Evolutionary conservation across 169 alveolate genomes (phyloP), one percentile per base, ranked within the genome.

Genomic region (Cryptosporidium bovis): DNA sequence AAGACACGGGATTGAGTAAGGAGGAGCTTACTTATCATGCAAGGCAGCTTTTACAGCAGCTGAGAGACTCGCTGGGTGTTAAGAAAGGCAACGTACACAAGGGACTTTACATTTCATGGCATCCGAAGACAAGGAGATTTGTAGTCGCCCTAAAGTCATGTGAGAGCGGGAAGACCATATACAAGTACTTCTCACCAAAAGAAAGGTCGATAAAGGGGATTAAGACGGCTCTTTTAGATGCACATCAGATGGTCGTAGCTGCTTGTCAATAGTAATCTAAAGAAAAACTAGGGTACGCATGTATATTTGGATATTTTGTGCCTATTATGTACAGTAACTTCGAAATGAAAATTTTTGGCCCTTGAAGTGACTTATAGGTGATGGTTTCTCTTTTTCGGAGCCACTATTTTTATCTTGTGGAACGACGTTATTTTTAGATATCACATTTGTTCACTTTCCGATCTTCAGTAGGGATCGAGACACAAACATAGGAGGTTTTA

Each of bases 201-300:
- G 87, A 77, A 62, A 77, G 87, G 51, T 77, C 87, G 7, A 77
- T 77, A 24, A 62, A 77, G 71, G 87, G 87, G 27, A 77, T 77
- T 31, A 77, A 77, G 44, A 77, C 87, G 13, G 87, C 87, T 29
- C 64, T 77, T 12, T 62, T 77, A 15, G 87, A 77, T 46, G 87
- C 87, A 3, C 87, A 77, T 24, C 87, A 77, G 40, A 77, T 77
- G 87, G 87, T 77, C 7, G 87, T 77, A 3, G 87, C 87, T n/a
- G 87, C 87, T 46, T 77, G 87, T 33, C 87, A 77, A 33, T 77
- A 50, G 1, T 62, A 66, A 16, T 5, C 27, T 56, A 16, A 44
- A 53, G 50, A 55, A 15, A 33, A 27, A 16, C 16, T n/a, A 10
- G 7, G 64, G 56, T 16, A 46, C 2, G 20, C 15, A 34, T 5